These are phyloP conservation scores for Colletotrichum gloeosporioides DNA, from an alignment of 2,329 filamentous ascomycete genomes.

Conservation along the genomic window DNA sequence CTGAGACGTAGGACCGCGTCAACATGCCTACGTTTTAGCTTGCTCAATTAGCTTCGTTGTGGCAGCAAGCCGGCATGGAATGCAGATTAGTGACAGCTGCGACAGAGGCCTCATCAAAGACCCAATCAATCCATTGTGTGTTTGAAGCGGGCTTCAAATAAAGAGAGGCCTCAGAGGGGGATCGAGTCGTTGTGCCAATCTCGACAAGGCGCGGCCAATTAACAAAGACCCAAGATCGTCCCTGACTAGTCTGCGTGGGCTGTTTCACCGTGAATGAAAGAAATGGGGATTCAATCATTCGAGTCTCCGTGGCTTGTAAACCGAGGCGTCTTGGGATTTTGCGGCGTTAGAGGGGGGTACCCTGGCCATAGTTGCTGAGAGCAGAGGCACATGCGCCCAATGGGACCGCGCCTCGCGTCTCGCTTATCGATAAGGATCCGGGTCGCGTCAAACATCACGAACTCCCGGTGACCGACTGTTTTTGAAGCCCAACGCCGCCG, in stretches of 20 bases:
- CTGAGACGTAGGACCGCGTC: conserved; percentile 4
- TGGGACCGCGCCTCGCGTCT: conserved; percentile 13
- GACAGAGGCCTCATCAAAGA: neutral
- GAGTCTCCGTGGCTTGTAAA: neutral
- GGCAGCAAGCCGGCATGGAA: neutral
- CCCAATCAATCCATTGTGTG: neutral
- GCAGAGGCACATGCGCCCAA: neutral
- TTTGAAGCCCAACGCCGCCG: conserved; percentile 5
- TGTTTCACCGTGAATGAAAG: conserved; percentile 18
- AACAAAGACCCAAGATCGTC: conserved; percentile 1
- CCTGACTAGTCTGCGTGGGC: conserved; percentile 9
- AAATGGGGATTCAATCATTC: conserved; percentile 6
- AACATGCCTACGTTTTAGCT: neutral
- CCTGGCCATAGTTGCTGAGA: neutral
- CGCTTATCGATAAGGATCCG: conserved; percentile 22
- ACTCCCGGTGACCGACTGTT: neutral
- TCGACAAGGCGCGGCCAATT: neutral
- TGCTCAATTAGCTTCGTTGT: neutral
- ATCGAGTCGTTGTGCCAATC: neutral
- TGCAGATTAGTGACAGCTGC: neutral
- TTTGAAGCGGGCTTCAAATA: neutral
- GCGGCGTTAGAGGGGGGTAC: neutral
- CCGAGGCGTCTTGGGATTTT: neutral
- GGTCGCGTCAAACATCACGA: conserved; percentile 21
- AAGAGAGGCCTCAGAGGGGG: neutral